A percentile compares a stretch with the other conserved stretches of the same genome.
Evolutionary conservation across 2,329 filamentous ascomycete species (phyloP).

Genomic region (Allantophomopsis lycopodina): DNA sequence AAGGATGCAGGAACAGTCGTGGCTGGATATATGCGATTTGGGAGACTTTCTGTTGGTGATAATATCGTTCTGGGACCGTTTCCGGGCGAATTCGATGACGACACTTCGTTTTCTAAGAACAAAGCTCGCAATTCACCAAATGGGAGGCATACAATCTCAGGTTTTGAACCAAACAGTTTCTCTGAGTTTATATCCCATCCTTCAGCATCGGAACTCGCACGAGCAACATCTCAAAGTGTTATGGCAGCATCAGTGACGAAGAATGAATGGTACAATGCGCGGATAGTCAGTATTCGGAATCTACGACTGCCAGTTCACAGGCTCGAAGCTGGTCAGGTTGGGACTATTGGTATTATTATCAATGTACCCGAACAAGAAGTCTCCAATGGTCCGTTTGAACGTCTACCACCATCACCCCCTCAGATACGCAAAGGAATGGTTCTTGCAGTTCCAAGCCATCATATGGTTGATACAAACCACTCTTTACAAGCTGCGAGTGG

Average conservation of each 20-base stretch:
- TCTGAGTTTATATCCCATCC: conserved; percentile 35
- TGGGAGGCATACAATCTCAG: not conserved
- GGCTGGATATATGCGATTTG: conserved; percentile 73
- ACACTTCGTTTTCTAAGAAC: conserved; percentile 10
- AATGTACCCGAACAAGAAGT: conserved; percentile 16
- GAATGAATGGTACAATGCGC: conserved; percentile 68
- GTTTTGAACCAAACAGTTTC: conserved; percentile 27
- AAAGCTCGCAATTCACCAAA: not conserved
- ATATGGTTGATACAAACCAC: conserved; percentile 40
- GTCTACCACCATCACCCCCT: conserved; percentile 19
- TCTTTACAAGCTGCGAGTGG: conserved; percentile 53
- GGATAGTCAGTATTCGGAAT: conserved; percentile 77
- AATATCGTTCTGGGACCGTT: conserved; percentile 71
- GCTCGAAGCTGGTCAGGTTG: conserved; percentile 70
- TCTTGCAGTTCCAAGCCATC: conserved; percentile 46
- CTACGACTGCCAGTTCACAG: conserved; percentile 69
- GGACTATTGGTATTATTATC: conserved; percentile 72
- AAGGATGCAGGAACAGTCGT: conserved; percentile 55
- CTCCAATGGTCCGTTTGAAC: conserved; percentile 13
- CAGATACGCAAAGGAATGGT: conserved; percentile 72
- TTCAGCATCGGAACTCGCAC: conserved; percentile 36
- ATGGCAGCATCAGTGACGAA: conserved; percentile 35
- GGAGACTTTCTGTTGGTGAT: conserved; percentile 65
- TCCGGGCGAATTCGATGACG: conserved; percentile 32
- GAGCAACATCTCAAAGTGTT: conserved; percentile 36